Evolutionary conservation across 164 flowering plant genomes (phyloP).

Genomic region (Magnolia officinalis): DNA sequence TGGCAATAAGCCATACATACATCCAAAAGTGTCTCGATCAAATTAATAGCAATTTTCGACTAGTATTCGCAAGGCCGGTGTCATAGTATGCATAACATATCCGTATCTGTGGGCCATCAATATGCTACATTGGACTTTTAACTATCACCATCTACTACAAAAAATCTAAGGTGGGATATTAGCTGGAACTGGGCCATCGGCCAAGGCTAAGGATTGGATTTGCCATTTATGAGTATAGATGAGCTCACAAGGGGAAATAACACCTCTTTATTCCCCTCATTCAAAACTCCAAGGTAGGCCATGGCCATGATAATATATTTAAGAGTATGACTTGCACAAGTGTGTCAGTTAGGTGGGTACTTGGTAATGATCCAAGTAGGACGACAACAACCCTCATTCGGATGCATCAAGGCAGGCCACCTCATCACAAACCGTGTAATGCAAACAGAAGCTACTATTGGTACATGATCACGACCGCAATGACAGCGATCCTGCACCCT

Average conservation of each 20-base stretch:
- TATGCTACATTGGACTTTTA: too few relatives aligned
- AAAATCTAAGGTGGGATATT: not conserved
- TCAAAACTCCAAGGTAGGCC: not conserved
- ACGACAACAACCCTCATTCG: slow-evolving; percentile 1
- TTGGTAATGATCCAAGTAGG: not conserved
- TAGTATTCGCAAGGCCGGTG: too few relatives aligned
- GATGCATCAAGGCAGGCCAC: slow-evolving; percentile 1
- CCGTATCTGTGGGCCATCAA: too few relatives aligned
- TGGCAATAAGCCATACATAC: too few relatives aligned
- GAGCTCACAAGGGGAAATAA: not conserved
- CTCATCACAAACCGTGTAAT: slow-evolving; percentile 11
- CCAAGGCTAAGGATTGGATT: not conserved
- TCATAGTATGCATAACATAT: too few relatives aligned
- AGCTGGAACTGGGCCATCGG: not conserved
- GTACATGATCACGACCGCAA: slow-evolving; percentile 7
- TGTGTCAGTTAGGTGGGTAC: not conserved
- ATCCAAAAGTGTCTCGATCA: too few relatives aligned
- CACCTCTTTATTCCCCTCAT: not conserved
- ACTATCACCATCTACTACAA: not conserved
- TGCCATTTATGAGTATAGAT: not conserved
- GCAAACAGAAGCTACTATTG: slow-evolving; percentile 4
- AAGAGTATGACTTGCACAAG: not conserved
- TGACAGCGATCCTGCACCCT: not conserved
- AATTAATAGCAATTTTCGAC: too few relatives aligned
- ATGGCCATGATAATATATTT: not conserved